Conservation (phyloP, 106 monocot species). For the Phalaenopsis aphrodite region DNA sequence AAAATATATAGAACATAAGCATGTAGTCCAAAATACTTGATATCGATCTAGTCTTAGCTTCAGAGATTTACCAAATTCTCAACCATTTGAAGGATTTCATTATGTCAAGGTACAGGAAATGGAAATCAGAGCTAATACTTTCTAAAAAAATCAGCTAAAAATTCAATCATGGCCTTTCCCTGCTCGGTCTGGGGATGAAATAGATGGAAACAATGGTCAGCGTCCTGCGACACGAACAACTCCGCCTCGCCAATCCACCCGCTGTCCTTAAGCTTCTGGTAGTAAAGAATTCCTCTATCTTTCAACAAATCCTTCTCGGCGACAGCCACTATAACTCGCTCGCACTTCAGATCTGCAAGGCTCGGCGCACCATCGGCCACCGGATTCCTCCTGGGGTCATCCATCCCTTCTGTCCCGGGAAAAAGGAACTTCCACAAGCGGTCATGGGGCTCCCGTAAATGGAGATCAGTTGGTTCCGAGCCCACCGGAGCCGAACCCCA, state of each 20-base stretch:
- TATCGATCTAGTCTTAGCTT: too few species aligned
- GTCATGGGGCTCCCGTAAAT: background rate
- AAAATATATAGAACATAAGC: too few species aligned
- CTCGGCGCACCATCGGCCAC: background rate
- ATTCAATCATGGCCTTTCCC: background rate
- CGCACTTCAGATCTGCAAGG: background rate
- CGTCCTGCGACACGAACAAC: background rate
- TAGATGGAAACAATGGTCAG: background rate
- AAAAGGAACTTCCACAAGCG: background rate
- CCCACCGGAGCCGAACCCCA: background rate
- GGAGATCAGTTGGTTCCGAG: background rate
- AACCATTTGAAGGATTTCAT: too few species aligned
- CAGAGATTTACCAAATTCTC: too few species aligned
- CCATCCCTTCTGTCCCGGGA: background rate
- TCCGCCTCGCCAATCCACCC: background rate
- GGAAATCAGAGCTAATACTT: background rate
- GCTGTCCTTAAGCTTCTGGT: background rate
- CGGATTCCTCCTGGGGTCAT: constrained; percentile 7
- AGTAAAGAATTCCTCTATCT: background rate
- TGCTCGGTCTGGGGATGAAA: background rate
- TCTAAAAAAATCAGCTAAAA: background rate
- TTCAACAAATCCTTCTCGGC: background rate
- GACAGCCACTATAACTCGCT: background rate
- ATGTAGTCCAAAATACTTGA: too few species aligned
- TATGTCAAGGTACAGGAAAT: too few species aligned